phyloP scores from a whole-genome alignment of 495 filamentous ascomycete genomes.

The Penicillium pancosmium region DNA sequence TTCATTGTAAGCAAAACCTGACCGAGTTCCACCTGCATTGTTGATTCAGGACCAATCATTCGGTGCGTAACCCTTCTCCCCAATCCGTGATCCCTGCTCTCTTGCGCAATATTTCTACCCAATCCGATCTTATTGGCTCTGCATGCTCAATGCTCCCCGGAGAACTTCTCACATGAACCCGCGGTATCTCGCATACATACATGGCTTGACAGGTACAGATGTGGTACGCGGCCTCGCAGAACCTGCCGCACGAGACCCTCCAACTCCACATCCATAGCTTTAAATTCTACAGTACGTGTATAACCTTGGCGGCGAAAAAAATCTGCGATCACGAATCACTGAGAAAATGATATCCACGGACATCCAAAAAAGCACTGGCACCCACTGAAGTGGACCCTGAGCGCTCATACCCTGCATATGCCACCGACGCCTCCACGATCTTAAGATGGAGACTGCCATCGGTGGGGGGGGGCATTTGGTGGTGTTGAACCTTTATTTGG shows the following conservation, averaged over 20 bases:
- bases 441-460: constrained; percentile 3
- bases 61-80: constrained; percentile 13
- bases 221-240: constrained; percentile 9
- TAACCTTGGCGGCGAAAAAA: neutral
- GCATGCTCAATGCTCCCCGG: neutral
- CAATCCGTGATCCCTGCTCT: constrained; percentile 17
- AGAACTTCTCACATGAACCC: constrained; percentile 29
- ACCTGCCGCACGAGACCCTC: constrained; percentile 6
- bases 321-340: neutral
- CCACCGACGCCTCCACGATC: constrained; percentile 29
- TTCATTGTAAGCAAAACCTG: neutral
- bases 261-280: neutral
- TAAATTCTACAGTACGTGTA: neutral
- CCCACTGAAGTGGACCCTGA: constrained; percentile 14
- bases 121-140: constrained; percentile 16
- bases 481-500: constrained; percentile 3
- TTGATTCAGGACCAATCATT: constrained; percentile 9
- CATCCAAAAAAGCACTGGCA: constrained; percentile 7
- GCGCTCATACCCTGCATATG: constrained; percentile 26
- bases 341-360: too few species aligned
- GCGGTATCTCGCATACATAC: constrained; percentile 27
- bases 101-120: constrained; percentile 9
- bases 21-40: constrained; percentile 6
- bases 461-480: neutral
- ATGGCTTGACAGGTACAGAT: constrained; percentile 26